Evolutionary conservation across 352 stramenopile species (phyloP), one percentile per base, ranked within the genome.

Genomic region (Phytophthora megakarya): DNA sequence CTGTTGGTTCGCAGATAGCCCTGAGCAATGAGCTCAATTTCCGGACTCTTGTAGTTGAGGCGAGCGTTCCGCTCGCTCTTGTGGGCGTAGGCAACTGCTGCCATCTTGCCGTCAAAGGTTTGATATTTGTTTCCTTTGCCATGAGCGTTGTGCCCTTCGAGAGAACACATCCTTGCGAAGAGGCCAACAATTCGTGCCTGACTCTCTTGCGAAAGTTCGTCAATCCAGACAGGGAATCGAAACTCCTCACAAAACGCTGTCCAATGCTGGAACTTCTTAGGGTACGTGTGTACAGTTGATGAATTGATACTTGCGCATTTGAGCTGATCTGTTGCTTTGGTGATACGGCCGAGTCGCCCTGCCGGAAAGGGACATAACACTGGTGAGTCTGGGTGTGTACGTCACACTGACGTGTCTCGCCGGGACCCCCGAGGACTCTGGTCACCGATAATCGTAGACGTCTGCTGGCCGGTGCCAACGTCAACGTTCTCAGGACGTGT

Each of bases 1-100:
- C 62, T 70, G 51, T 69, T 64, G 46, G 56, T 61, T 40, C 53
- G 42, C 51, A 72, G 68, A 53, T 66, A 75, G 0, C 67, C 67
- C 21, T 67, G 51, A 72, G 57, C 48, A 49, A 72, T 40, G 53
- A 52, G 40, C 53, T 52, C 30, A 61, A 51, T 52, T 45, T 60
- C 42, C 28, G 53, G 53, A 52, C 63, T 61, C 57, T 48, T 54
- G 57, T 69, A 75, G 69, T 69, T 38, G 39, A 72, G 47, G 10
- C 25, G 42, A 7, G 51, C 57, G 45, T 68, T 75, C 23, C 47
- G 57, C 37, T 65, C 38, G 26, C 15, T 33, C 13, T 16, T 19
- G 21, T 72, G 57, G 2, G 49, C 50, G 21, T 67, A 74, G 0
- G 39, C 60, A 21, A 43, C 37, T 22, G 37, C 37, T 16, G 37